Evolutionary conservation across 345 rosid species (phyloP).

Genomic region (Alliaria petiolata): DNA sequence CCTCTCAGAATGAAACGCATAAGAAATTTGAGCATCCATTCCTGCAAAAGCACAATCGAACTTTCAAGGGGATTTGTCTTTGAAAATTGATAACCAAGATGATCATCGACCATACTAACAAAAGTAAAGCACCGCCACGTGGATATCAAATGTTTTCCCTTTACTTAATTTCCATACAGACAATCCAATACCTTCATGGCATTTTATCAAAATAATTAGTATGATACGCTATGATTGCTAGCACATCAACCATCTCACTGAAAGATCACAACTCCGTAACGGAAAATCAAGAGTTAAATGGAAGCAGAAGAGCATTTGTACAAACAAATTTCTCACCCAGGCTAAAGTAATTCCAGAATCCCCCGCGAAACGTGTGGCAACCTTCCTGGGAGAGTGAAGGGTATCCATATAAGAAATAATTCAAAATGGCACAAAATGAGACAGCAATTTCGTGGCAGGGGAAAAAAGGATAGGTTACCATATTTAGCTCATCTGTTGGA

Average conservation of each 20-base stretch:
- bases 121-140: background rate
- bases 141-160: background rate
- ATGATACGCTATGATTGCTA: background rate
- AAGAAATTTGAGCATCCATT: constrained; percentile 96
- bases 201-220: background rate
- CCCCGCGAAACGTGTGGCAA: constrained; percentile 82
- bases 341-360: constrained; percentile 99
- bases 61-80: background rate
- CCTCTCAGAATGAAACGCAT: constrained; percentile 82
- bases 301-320: background rate
- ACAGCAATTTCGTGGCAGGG: background rate
- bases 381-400: constrained; percentile 65
- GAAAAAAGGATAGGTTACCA: constrained; percentile 34
- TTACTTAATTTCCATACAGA: background rate
- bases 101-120: background rate
- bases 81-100: background rate
- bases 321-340: constrained; percentile 54
- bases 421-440: background rate
- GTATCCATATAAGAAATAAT: background rate
- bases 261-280: background rate
- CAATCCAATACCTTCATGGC: background rate
- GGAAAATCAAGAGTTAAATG: no score
- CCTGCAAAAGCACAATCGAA: constrained; percentile 42
- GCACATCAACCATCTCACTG: background rate
- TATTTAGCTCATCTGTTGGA: constrained; percentile 56